Evolutionary conservation across 305 asterid species (phyloP).

Genomic region (Fraxinus nigra): DNA sequence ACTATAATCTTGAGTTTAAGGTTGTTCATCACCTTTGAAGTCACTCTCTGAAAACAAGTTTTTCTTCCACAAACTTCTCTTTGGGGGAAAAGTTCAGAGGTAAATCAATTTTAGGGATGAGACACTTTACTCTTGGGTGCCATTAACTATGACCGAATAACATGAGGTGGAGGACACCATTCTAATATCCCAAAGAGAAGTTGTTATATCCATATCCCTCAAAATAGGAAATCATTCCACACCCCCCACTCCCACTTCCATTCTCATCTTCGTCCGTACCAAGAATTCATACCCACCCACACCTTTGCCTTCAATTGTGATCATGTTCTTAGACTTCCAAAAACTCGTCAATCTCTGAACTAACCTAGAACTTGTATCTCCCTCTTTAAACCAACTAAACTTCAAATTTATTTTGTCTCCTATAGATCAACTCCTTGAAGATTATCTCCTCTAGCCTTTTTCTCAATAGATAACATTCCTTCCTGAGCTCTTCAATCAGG

Average conservation of each 20-base stretch:
- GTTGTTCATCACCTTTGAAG: neutral
- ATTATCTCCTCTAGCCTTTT: neutral
- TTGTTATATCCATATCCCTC: neutral
- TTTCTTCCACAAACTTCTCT: neutral
- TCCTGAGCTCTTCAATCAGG: neutral
- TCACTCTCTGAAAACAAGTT: neutral
- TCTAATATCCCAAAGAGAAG: neutral
- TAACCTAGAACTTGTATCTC: neutral
- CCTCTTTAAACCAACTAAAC: neutral
- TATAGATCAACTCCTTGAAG: neutral
- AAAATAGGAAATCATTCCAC: neutral
- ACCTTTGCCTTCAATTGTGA: neutral
- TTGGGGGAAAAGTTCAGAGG: neutral
- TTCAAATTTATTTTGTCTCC: neutral
- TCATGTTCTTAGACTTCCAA: neutral
- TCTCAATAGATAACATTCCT: neutral
- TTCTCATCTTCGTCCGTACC: neutral
- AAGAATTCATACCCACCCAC: neutral
- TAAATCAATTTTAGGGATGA: neutral
- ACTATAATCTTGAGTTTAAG: neutral
- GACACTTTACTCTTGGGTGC: neutral
- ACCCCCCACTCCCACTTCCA: neutral
- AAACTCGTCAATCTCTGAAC: neutral
- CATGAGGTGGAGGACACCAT: neutral
- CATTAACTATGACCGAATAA: neutral